Evolutionary conservation across 495 filamentous ascomycete genomes (phyloP), one percentile per base, ranked within the genome.

Genomic region (Podospora pseudocomata): DNA sequence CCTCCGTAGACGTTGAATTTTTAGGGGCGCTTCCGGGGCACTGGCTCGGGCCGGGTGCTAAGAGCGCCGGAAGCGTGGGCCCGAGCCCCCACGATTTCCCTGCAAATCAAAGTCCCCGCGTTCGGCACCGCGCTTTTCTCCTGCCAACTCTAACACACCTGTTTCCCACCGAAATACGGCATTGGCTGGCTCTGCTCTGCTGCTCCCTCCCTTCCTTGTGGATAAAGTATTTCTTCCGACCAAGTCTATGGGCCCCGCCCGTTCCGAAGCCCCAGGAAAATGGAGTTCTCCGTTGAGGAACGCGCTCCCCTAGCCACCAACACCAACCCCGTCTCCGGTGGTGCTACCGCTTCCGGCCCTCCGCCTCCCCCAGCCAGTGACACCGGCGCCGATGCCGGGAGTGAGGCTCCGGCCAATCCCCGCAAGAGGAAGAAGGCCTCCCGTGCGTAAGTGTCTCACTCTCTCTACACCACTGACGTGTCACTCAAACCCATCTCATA

Each of bases 351-450:
- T 26, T 58, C 55, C 55, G 66, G 34, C 16, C 28, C 67, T 59
- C 63, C 67, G 16, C 60, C 65, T 9, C 60, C 67, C 5, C 68
- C 72, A 30, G 68, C 66, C 27, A 74, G 71, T 65, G 75, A 72
- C 39, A 62, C 74, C 44, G 73, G 73, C 0, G 72, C 69, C 13
- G 72, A 76, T 62, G 73, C 73, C 18, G 73, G 77, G 11, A 70
- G 68, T 26, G 77, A 79, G n/a, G 56, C 70, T 4, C 70, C 77
- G 0, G 69, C 68, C 27, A 79, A 79, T 66, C 77, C 77, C 23
- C 76, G 77, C 9, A 79, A 79, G 68, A 69, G 77, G 34, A 79
- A 78, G 66, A 79, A 79, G 71, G 74, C 76, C 15, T 79, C 77
- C n/a, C 66, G 77, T 55, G 77, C 77, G 77, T 77, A 74, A 63